Base-by-base conservation (phyloP, 2,329 filamentous ascomycete species). In the Aureobasidium musti region DNA sequence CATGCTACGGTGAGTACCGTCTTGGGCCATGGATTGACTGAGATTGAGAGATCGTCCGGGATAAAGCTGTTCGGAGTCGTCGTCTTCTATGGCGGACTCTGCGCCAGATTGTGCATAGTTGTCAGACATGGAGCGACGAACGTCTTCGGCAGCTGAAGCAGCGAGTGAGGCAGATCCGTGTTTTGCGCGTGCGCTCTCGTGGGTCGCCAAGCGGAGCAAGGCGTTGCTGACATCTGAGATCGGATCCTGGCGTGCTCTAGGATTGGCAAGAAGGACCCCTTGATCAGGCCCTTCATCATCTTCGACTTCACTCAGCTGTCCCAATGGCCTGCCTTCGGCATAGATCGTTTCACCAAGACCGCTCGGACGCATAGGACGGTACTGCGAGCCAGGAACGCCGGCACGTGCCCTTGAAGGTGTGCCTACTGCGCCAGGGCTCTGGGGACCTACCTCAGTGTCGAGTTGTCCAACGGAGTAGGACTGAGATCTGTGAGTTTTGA, bases 381-480 rank as follows among this genome's bases (percentile, higher is more conserved):
- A 60, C 21, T 64, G 61, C 3, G 61, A 14, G 30, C 47, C 45
- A 47, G 50, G 35, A 35, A 53, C 53, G 60, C 68, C 74, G 73
- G 19, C 71, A 70, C 67, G 75, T 72, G 10, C 72, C 74, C 63
- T 75, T 56, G 68, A 52, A 28, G 57, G 61, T 6, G 64, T 54
- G 26, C 61, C 54, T 19, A 66, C 61, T 17, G 61, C 54, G 30
- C 66, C 63, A 67, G 65, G 45, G 37, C 37, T 45, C 17, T 41
- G 47, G 3, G 26, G 21, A 11, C 28, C 61, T 6, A 50, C 33
- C 2, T 94, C 91, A 0, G 88, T 85, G 63, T 97, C 92, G 68
- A 92, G 82, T 75, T 97, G 93, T 5, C 93, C 93, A 56, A 96
- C 94, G 0, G 94, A 98, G 77, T 98, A 98, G 5, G 95, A 98